A percentile compares a stretch with the other conserved stretches of the same genome.
Conservation (phyloP, 108 stramenopile species). For the Nitzschia palea region DNA sequence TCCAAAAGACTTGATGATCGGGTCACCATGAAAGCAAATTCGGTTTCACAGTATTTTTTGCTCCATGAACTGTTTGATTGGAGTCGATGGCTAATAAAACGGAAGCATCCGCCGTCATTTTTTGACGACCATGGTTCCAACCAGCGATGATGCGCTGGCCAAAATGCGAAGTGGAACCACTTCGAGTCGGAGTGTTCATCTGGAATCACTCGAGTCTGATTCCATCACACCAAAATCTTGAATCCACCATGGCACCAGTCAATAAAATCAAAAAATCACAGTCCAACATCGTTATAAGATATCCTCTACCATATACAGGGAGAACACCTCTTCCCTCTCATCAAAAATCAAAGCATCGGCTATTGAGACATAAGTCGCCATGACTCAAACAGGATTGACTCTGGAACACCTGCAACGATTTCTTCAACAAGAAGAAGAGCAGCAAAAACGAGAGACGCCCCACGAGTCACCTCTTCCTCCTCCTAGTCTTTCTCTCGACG, state of each 20-base stretch:
- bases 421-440: not conserved
- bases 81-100: not conserved
- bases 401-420: constrained; percentile 6
- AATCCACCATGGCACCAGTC: no score
- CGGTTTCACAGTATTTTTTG: not conserved
- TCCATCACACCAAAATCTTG: not conserved
- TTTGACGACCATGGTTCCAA: not conserved
- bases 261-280: no score
- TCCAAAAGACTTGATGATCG: not conserved
- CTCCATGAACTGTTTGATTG: not conserved
- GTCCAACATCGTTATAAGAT: no score
- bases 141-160: constrained; percentile 1
- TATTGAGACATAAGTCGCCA: not conserved
- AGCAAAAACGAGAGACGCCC: not conserved
- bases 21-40: not conserved
- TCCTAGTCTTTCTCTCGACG: not conserved
- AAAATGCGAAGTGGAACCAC: not conserved
- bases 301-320: no score
- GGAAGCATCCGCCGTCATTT: not conserved
- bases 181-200: not conserved
- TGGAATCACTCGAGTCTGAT: not conserved
- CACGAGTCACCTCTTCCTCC: not conserved
- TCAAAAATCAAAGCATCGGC: not conserved
- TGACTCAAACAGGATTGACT: not conserved
- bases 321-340: not conserved